A percentile compares a stretch with the other conserved stretches of the same genome.
Evolutionary conservation across 148 eudicot species (phyloP).

Genomic region (Rheum nobile): DNA sequence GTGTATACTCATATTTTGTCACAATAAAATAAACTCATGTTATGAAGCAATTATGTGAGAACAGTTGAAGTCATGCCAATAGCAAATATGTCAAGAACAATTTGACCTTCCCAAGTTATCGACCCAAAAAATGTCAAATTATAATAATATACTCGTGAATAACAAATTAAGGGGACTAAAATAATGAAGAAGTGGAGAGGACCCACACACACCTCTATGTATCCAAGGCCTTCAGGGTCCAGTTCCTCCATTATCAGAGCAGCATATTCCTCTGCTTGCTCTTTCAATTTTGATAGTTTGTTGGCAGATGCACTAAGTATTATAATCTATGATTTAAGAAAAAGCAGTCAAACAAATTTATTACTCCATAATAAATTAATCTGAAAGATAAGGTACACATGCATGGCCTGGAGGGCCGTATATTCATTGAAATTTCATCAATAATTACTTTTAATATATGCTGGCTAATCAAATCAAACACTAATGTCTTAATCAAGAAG

Average conservation of each 20-base stretch:
- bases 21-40: no score
- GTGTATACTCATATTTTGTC: no score
- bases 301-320: constrained; percentile 92
- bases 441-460: not conserved
- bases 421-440: not conserved
- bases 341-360: not conserved
- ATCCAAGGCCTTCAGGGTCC: constrained; percentile 90
- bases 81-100: no score
- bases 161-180: no score
- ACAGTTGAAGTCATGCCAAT: no score
- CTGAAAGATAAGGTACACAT: no score
- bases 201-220: constrained; percentile 64
- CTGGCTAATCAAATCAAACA: not conserved
- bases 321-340: constrained; percentile 39
- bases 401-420: no score
- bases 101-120: no score
- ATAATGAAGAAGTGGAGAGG: not conserved
- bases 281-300: constrained; percentile 65
- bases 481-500: not conserved
- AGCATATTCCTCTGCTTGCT: constrained; percentile 94
- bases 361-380: no score
- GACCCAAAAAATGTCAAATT: no score
- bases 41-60: no score
- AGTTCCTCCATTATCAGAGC: constrained; percentile 94
- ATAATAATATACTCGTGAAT: no score